These are phyloP conservation scores for Clavispora asparagi DNA, from an alignment of 805 yeast species.

Conservation along the genomic window DNA sequence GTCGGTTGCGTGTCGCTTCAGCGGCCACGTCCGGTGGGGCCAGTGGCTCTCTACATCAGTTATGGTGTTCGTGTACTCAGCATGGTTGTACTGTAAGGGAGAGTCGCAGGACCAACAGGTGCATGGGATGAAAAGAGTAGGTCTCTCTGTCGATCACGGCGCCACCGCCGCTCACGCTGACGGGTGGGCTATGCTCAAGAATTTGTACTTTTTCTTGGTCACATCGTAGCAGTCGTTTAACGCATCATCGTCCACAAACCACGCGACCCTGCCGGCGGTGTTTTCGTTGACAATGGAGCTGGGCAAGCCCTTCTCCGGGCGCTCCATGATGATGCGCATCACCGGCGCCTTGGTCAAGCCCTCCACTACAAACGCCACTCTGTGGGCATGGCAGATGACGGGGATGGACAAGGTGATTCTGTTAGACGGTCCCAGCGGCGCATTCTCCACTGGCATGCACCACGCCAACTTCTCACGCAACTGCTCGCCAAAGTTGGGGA, in stretches of 20 bases:
- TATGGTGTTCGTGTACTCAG: no score
- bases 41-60: no score
- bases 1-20: no score
- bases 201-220: slow-evolving; percentile 68
- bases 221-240: slow-evolving; percentile 68
- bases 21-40: no score
- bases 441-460: slow-evolving; percentile 89
- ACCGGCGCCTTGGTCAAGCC: slow-evolving; percentile 95
- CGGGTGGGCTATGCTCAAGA: slow-evolving; percentile 30
- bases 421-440: slow-evolving; percentile 82
- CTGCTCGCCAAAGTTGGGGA: slow-evolving; percentile 82
- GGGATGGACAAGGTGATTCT: slow-evolving; percentile 91
- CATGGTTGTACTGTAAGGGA: not conserved
- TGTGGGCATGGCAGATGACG: slow-evolving; percentile 87
- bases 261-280: slow-evolving; percentile 93
- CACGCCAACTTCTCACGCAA: slow-evolving; percentile 88
- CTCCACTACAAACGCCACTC: slow-evolving; percentile 93
- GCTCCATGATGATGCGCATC: slow-evolving; percentile 85
- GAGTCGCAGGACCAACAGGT: not conserved
- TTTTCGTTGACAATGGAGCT: slow-evolving; percentile 90
- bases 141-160: not conserved
- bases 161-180: slow-evolving; percentile 5
- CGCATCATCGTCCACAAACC: slow-evolving; percentile 97
- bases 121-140: not conserved
- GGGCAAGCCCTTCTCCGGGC: slow-evolving; percentile 95